Evolutionary conservation across 495 filamentous ascomycete genomes (phyloP).

Genomic region (Hyaloscypha variabilis): DNA sequence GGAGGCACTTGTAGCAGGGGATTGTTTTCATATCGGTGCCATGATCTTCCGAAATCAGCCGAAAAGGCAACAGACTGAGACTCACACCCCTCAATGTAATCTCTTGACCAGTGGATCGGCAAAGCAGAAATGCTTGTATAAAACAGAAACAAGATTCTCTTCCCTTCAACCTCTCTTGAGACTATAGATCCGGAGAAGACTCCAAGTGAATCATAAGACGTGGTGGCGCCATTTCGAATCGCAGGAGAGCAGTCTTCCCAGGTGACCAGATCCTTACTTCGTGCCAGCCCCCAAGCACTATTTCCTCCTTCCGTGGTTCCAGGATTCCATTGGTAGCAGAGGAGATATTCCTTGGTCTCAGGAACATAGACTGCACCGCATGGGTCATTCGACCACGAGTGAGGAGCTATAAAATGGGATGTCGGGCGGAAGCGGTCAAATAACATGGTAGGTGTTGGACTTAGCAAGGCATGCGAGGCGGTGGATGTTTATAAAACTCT

Average conservation of each 20-base stretch:
- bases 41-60: conserved; percentile 34
- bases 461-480: no score
- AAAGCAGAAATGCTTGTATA: conserved; percentile 38
- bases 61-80: conserved; percentile 39
- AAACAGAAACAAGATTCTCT: conserved; percentile 30
- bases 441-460: no score
- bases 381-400: conserved; percentile 31
- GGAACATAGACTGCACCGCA: conserved; percentile 28
- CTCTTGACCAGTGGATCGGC: conserved; percentile 39
- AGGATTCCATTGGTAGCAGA: conserved; percentile 33
- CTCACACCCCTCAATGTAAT: conserved; percentile 38
- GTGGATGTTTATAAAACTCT: no score
- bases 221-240: conserved; percentile 16
- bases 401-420: no score
- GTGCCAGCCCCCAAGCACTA: conserved; percentile 28
- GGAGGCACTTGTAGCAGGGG: conserved; percentile 35
- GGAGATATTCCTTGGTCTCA: conserved; percentile 28
- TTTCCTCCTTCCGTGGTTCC: conserved; percentile 24
- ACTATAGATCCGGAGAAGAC: conserved; percentile 29
- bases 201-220: conserved; percentile 25
- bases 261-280: conserved; percentile 26
- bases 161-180: conserved; percentile 21
- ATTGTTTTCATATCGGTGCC: conserved; percentile 36
- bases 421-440: no score
- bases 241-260: conserved; percentile 27